Conservation (phyloP, 2,329 filamentous ascomycete genomes). For the Phialophora macrospora region DNA sequence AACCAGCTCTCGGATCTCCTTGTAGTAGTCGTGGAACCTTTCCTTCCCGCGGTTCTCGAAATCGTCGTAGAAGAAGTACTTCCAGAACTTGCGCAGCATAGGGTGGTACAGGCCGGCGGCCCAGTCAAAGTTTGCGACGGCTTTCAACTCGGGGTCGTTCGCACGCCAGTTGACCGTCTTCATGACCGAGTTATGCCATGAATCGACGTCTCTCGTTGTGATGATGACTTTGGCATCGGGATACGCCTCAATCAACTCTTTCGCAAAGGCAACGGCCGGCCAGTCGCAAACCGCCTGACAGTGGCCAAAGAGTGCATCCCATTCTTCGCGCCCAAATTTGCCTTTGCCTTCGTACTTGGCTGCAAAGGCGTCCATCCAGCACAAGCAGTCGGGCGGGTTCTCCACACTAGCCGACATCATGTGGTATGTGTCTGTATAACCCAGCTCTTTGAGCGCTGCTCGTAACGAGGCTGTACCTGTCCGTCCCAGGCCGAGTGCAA, state of each 20-base stretch:
- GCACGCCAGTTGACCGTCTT: constrained; percentile 71
- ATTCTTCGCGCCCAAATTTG: constrained; percentile 68
- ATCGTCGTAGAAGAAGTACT: constrained; percentile 70
- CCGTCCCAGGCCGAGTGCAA: constrained; percentile 70
- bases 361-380: constrained; percentile 72
- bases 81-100: constrained; percentile 72
- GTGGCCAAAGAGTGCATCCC: constrained; percentile 70
- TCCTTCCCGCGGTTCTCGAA: constrained; percentile 69
- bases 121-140: constrained; percentile 65
- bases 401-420: constrained; percentile 70
- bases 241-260: constrained; percentile 72
- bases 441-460: constrained; percentile 68
- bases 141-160: constrained; percentile 64
- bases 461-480: constrained; percentile 74
- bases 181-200: constrained; percentile 67
- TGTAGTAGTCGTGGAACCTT: constrained; percentile 63
- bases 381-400: constrained; percentile 68
- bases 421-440: constrained; percentile 72
- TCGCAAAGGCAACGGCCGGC: constrained; percentile 69
- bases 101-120: constrained; percentile 70
- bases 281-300: constrained; percentile 70
- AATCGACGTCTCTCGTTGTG: constrained; percentile 68
- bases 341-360: constrained; percentile 67
- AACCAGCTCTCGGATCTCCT: constrained; percentile 55
- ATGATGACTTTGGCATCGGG: constrained; percentile 74